phyloP scores from a whole-genome alignment of 805 yeast species.

The Sungouiozyma ichnusensis region DNA sequence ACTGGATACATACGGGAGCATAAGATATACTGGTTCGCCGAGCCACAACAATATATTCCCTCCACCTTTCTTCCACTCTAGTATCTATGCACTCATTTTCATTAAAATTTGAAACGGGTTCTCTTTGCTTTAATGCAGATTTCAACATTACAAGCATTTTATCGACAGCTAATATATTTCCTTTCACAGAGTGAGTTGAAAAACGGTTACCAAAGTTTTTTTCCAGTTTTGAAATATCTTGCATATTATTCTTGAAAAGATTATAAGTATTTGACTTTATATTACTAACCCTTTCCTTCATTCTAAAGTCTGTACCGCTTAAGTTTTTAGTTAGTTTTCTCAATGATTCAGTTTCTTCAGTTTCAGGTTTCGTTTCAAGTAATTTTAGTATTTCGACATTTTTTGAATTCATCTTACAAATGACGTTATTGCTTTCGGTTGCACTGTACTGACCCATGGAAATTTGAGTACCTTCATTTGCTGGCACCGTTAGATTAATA shows the following conservation, averaged over 20 bases:
- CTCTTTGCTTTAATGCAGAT: constrained; percentile 19
- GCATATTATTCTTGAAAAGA: constrained; percentile 10
- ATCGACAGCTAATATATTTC: constrained; percentile 57
- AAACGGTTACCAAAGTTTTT: background rate
- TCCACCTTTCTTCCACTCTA: constrained; percentile 62
- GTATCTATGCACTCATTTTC: constrained; percentile 46
- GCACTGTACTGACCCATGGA: no score
- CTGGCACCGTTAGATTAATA: background rate
- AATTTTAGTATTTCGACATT: background rate
- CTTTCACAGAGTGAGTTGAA: constrained; percentile 22
- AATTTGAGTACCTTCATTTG: background rate
- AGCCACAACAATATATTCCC: constrained; percentile 64
- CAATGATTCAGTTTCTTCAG: background rate
- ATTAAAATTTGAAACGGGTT: constrained; percentile 30
- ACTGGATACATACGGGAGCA: constrained; percentile 51
- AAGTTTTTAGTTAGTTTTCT: constrained; percentile 1
- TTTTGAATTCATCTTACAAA: background rate
- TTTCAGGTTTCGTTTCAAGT: background rate
- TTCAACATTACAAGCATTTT: constrained; percentile 60
- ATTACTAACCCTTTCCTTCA: background rate
- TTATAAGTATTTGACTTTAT: constrained; percentile 12
- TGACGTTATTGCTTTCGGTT: background rate
- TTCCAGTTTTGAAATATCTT: constrained; percentile 10
- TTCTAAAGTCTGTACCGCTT: background rate
- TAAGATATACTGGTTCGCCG: constrained; percentile 45